These are phyloP conservation scores for Heterobasidion occidentale DNA, from an alignment of 1,284 basidiomycete species.

Conservation along the genomic window DNA sequence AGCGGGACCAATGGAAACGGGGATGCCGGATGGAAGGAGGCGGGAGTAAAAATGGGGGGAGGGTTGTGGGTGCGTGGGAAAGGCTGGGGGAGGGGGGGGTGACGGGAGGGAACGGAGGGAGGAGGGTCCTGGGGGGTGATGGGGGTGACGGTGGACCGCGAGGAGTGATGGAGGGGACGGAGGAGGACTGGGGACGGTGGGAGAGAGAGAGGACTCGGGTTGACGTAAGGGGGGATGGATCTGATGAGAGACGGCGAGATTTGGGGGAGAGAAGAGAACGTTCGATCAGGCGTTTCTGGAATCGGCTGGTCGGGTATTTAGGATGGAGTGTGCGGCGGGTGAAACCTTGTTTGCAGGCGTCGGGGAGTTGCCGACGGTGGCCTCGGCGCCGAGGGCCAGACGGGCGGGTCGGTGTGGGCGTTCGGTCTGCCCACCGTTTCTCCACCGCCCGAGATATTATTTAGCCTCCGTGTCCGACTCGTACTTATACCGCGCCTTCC, in stretches of 20 bases:
- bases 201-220: not conserved
- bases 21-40: not conserved
- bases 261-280: constrained; percentile 11
- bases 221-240: not conserved
- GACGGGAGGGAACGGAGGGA: not conserved
- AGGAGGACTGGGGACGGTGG: not conserved
- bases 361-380: constrained; percentile 4
- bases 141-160: not conserved
- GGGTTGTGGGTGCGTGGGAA: not conserved
- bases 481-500: constrained; percentile 17
- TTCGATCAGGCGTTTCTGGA: constrained; percentile 15
- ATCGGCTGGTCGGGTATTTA: not conserved
- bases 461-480: constrained; percentile 2
- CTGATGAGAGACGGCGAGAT: constrained; percentile 5
- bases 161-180: not conserved
- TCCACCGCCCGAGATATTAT: constrained; percentile 12
- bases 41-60: not conserved
- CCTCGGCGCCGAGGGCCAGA: constrained; percentile 29
- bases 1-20: not conserved
- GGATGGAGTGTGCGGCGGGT: not conserved
- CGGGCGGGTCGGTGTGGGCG: constrained; percentile 19
- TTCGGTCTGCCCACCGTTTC: constrained; percentile 8
- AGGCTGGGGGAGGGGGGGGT: not conserved
- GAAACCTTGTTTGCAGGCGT: constrained; percentile 4
- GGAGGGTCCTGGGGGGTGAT: not conserved